Conservation (phyloP, 83 land plant genomes). For the Diphasiastrum complanatum region DNA sequence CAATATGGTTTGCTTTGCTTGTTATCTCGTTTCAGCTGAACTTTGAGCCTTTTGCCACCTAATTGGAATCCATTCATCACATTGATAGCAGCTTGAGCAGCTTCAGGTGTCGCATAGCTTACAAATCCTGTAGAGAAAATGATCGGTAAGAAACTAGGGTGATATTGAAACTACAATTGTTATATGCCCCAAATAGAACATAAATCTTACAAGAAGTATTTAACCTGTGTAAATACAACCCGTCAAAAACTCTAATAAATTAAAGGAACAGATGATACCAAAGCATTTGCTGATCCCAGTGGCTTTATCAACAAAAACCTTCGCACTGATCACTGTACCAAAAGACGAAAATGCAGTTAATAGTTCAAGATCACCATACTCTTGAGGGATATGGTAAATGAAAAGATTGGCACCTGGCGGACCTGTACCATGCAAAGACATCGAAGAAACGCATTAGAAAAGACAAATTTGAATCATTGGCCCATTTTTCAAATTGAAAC, state of each 20-base stretch:
- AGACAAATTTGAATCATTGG: too few species aligned
- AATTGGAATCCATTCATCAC: constrained; percentile 85
- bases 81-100: constrained; percentile 79
- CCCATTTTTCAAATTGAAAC: too few species aligned
- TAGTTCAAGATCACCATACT: constrained; percentile 89
- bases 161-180: neutral
- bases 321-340: constrained; percentile 91
- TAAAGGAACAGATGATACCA: constrained; percentile 42
- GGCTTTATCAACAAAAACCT: constrained; percentile 89
- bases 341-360: constrained; percentile 66
- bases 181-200: neutral
- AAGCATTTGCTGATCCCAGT: constrained; percentile 97
- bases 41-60: constrained; percentile 88
- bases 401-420: constrained; percentile 98
- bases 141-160: neutral
- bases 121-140: constrained; percentile 73
- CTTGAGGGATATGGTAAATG: constrained; percentile 95
- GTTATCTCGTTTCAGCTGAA: constrained; percentile 92
- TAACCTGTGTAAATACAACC: too few species aligned
- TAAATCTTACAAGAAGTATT: too few species aligned
- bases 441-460: neutral
- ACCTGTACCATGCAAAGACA: constrained; percentile 40
- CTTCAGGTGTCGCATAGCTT: constrained; percentile 72
- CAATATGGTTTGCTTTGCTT: constrained; percentile 75
- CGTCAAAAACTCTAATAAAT: too few species aligned